Percentiles rank a stretch among this genome's conserved stretches.
Conservation (phyloP, 192 early-diverging fungal species). For the Allomyces macrogynus region DNA sequence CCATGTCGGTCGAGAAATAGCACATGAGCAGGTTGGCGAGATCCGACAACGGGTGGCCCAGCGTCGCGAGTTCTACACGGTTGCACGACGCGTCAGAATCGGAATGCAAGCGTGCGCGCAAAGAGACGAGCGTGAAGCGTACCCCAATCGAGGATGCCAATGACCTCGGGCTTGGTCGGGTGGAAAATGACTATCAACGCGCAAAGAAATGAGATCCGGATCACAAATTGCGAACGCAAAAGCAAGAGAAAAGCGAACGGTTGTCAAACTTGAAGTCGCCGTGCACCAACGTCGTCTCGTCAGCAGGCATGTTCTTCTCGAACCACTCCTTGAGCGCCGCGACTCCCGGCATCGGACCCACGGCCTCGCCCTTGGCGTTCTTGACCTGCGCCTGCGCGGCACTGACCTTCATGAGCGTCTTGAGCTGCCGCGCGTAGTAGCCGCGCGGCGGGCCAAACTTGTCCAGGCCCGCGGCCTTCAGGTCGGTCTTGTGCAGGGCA, state of each 20-base stretch:
- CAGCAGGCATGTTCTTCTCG: slow-evolving; percentile 33
- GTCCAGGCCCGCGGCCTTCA: slow-evolving; percentile 38
- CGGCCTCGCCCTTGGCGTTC: slow-evolving; percentile 25
- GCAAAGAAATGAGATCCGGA: slow-evolving; percentile 3
- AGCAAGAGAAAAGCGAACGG: neutral
- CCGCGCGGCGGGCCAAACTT: slow-evolving; percentile 40
- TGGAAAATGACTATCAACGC: slow-evolving; percentile 41
- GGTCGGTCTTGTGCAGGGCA: slow-evolving; percentile 55
- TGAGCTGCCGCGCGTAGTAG: slow-evolving; percentile 76
- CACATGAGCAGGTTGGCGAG: slow-evolving; percentile 67
- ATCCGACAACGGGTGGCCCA: slow-evolving; percentile 80
- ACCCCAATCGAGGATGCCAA: slow-evolving; percentile 77
- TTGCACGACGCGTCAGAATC: neutral
- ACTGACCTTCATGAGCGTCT: slow-evolving; percentile 39
- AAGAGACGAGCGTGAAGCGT: neutral
- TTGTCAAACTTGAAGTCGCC: slow-evolving; percentile 68
- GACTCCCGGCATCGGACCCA: slow-evolving; percentile 48
- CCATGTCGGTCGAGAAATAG: slow-evolving; percentile 27
- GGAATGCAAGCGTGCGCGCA: too few species aligned
- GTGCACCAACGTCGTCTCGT: slow-evolving; percentile 67
- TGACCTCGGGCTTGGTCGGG: slow-evolving; percentile 42
- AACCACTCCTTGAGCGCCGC: slow-evolving; percentile 59
- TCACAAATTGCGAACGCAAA: neutral
- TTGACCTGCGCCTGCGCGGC: slow-evolving; percentile 42
- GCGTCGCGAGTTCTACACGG: slow-evolving; percentile 55